These are phyloP conservation scores for Chlorella sp. DNA, from an alignment of 139 green algal species.

Conservation along the genomic window DNA sequence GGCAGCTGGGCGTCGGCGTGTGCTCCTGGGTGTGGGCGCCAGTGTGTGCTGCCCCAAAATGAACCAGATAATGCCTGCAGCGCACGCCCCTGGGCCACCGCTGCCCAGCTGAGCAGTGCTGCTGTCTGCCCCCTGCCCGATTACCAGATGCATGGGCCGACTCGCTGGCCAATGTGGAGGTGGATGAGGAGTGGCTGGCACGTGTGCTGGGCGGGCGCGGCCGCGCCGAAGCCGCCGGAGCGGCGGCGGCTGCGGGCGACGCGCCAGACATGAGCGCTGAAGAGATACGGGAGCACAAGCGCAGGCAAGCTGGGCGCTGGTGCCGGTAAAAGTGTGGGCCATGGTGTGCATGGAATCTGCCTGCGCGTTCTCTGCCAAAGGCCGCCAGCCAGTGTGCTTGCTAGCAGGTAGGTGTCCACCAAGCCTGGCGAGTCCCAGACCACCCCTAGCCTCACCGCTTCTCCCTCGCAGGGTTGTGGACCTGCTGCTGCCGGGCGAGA, in stretches of 20 bases:
- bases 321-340: no score
- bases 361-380: no score
- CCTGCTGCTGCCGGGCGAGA: constrained; percentile 69
- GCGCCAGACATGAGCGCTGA: constrained; percentile 42
- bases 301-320: no score
- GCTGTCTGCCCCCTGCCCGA: not conserved
- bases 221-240: not conserved
- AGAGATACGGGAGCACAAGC: constrained; percentile 37
- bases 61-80: no score
- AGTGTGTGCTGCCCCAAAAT: no score
- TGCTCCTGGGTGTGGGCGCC: no score
- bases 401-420: no score
- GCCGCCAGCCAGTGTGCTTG: no score
- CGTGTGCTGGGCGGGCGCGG: constrained; percentile 10
- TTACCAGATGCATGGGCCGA: constrained; percentile 74
- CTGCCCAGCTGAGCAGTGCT: not conserved
- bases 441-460: not conserved
- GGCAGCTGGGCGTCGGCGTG: no score
- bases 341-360: no score
- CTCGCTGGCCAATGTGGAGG: constrained; percentile 47
- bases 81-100: not conserved
- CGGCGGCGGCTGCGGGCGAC: constrained; percentile 27
- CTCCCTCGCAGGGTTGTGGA: constrained; percentile 38
- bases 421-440: no score
- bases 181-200: constrained; percentile 36